Evolutionary conservation across 1,284 basidiomycete species (phyloP), one percentile per base, ranked within the genome.

Genomic region (Inonotus obliquus): DNA sequence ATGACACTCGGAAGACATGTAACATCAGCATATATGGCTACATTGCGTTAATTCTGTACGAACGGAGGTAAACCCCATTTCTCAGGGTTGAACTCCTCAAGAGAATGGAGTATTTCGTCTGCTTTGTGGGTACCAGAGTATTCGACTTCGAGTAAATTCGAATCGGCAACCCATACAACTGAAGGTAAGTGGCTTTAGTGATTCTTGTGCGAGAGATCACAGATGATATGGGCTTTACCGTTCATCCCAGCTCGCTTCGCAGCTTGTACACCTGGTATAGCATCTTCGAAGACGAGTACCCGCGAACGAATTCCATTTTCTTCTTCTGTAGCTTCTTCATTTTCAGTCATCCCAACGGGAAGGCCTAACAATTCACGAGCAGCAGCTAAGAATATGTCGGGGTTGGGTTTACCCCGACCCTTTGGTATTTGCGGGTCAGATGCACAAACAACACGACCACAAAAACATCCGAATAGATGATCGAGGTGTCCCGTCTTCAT

Each of bases 91-190:
- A 92, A 91, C 4, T 85, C 80, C 66, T 86, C 83, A 17, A 92
- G 69, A 3, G 87, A 86, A 49, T 66, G 70, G 13, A 89, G 69
- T 1, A 76, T 77, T 67, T 81, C 78, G 66, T 89, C 85, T 7
- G 86, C 77, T 65, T 69, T 71, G 67, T 85, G 79, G 21, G 70
- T 68, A 11, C 76, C 76, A 32, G 73, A 68, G 63, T 81, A 76
- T 17, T 74, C 76, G 13, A 87, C 70, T 10, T 78, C 72, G n/a
- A 85, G 73, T 7, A 92, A 74, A 61, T 86, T 83, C 13, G 77
- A 67, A 69, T 92, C 90, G 7, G 91, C 90, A 14, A 91, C 81
- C 90, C 90, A 92, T 7, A 89, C 77, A 32, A 89, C 90, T 91
- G 65, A 37, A 44, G 19, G 6, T 17, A 2, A 44, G 19, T 44